Conservation (phyloP, 345 rosid genomes). For the Cardamine chenopodiifolia region DNA sequence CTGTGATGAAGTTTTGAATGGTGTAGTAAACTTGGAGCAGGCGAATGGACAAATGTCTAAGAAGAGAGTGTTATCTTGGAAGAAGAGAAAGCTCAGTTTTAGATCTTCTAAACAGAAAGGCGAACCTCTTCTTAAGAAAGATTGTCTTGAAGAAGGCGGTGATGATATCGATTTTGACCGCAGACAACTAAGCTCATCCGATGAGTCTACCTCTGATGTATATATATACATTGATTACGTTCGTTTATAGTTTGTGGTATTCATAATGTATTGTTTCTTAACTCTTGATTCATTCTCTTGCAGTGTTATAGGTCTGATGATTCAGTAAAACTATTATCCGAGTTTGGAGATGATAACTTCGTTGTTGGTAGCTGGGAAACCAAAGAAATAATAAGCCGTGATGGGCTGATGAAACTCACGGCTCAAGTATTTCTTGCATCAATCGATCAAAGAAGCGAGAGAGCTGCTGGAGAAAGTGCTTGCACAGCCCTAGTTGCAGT, state of each 20-base stretch:
- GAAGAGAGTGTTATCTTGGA: slow-evolving; percentile 80
- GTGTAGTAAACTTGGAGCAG: slow-evolving; percentile 52
- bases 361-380: slow-evolving; percentile 88
- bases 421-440: slow-evolving; percentile 82
- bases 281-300: slow-evolving; percentile 24
- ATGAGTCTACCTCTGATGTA: slow-evolving; percentile 54
- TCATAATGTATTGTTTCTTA: not conserved
- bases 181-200: slow-evolving; percentile 86
- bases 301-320: slow-evolving; percentile 82
- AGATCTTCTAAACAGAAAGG: slow-evolving; percentile 84
- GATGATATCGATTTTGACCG: slow-evolving; percentile 98
- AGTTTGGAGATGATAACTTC: slow-evolving; percentile 93
- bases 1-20: slow-evolving; percentile 46
- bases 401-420: slow-evolving; percentile 84
- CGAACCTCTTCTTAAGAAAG: slow-evolving; percentile 90
- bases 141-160: slow-evolving; percentile 95
- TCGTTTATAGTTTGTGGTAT: not conserved
- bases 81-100: slow-evolving; percentile 89
- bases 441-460: slow-evolving; percentile 91
- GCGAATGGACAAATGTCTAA: slow-evolving; percentile 53
- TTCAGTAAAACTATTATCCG: slow-evolving; percentile 62
- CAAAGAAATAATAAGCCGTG: slow-evolving; percentile 80
- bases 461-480: slow-evolving; percentile 95
- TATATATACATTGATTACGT: not conserved
- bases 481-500: slow-evolving; percentile 96